phyloP scores from a whole-genome alignment of 1,284 basidiomycete species.

The Ceratobasidium sp. region DNA sequence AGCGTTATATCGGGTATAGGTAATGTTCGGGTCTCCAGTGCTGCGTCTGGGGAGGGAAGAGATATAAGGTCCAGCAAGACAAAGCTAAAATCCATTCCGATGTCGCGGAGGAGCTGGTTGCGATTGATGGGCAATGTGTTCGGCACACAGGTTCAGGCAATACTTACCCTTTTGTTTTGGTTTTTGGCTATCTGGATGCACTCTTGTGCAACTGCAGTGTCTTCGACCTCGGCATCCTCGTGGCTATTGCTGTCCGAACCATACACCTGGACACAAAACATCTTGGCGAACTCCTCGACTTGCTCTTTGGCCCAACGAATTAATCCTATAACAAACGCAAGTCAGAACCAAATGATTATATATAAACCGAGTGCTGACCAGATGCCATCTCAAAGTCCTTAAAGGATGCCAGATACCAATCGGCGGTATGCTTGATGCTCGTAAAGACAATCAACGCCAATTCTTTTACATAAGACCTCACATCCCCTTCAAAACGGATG shows the following conservation, averaged over 20 bases:
- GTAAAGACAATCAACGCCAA: slow-evolving; percentile 86
- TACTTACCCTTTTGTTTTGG: slow-evolving; percentile 79
- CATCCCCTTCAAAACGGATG: slow-evolving; percentile 91
- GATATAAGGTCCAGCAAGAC: slow-evolving; percentile 73
- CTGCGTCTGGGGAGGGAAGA: slow-evolving; percentile 14
- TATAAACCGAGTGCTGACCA: slow-evolving; percentile 57
- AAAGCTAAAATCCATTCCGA: slow-evolving; percentile 90
- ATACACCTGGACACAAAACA: slow-evolving; percentile 92
- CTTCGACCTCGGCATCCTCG: slow-evolving; percentile 54
- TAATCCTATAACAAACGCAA: slow-evolving; percentile 65
- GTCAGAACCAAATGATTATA: background rate
- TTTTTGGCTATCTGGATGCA: slow-evolving; percentile 74
- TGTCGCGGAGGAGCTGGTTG: slow-evolving; percentile 83
- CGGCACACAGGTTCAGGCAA: background rate
- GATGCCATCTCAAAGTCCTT: slow-evolving; percentile 94
- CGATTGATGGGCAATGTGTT: background rate
- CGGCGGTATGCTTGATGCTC: slow-evolving; percentile 91
- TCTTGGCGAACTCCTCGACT: slow-evolving; percentile 82
- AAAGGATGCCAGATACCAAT: slow-evolving; percentile 97
- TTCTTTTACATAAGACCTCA: slow-evolving; percentile 80
- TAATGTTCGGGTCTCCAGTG: background rate
- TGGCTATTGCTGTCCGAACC: slow-evolving; percentile 59
- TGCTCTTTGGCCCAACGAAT: slow-evolving; percentile 93
- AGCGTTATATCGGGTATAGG: background rate
- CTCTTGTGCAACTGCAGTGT: slow-evolving; percentile 67